Evolutionary conservation across 176 grass and related monocot genomes (phyloP), one percentile per base, ranked within the genome.

Genomic region (Secale cereale): DNA sequence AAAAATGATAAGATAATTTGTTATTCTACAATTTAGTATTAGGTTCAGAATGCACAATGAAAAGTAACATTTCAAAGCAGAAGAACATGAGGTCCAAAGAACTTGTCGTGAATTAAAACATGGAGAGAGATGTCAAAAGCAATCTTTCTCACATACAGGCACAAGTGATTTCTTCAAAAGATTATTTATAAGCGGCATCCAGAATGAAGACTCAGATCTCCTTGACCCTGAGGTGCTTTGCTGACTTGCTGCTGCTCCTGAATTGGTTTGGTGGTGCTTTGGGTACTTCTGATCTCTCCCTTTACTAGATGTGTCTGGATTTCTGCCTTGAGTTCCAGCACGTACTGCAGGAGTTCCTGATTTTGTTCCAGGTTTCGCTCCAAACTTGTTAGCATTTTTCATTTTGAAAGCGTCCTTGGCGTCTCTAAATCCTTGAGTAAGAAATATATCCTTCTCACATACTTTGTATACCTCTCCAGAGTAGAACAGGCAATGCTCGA

Each of bases 401-500:
- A 81, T 92, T 90, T 95, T 98, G 78, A 92, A 93, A 79, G 70
- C 37, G 57, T 98, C 96, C 91, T 98, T 98, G 67, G 87, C 93
- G 85, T 94, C 91, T 89, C 64, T 95, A 84, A 89, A 92, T 77
- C 96, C 96, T 90, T 92, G 93, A 65, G 89, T 80, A 85, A 98
- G 83, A 87, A 98, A 98, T 17, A 27, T 54, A 56, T 95, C 96
- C 28, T 81, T 92, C 83, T 98, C 89, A 70, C 96, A 98, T 88
- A 98, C 83, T 88, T 91, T 90, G 85, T 87, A 95, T 77, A 94
- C 33, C 62, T 93, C 93, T 79, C 91, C 96, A 74, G 91, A 89
- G 77, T 95, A 98, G 91, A 98, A 98, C 81, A 98, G 88, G 63
- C 96, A 98, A 72, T 98, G 96, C 74, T 98, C 96, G 81, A 95